These are phyloP conservation scores for Zopfia rhizophila DNA, from an alignment of 2,329 filamentous ascomycete genomes.

Conservation along the genomic window DNA sequence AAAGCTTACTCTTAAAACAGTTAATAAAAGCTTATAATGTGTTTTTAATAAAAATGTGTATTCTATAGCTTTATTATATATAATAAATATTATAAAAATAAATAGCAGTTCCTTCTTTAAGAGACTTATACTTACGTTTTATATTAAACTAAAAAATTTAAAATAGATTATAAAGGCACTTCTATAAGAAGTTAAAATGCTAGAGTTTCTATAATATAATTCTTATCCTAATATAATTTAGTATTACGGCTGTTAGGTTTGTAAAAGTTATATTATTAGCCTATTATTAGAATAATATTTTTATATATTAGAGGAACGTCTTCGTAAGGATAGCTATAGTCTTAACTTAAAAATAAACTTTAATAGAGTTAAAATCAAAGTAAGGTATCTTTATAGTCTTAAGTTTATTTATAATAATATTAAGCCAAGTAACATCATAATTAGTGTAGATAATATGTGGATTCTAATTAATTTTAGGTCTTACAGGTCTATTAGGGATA, in stretches of 20 bases:
- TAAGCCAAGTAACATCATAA: slow-evolving; percentile 46
- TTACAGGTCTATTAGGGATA: slow-evolving; percentile 38
- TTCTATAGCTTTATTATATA: slow-evolving; percentile 15
- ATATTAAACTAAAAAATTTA: slow-evolving; percentile 9
- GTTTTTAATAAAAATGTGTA: slow-evolving; percentile 20
- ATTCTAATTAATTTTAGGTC: slow-evolving; percentile 51
- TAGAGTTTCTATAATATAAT: slow-evolving; percentile 13
- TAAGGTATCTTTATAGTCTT: slow-evolving; percentile 18
- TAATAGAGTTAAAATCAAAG: slow-evolving; percentile 5
- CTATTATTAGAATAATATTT: slow-evolving; percentile 13
- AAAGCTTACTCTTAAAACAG: slow-evolving; percentile 15
- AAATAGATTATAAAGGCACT: slow-evolving; percentile 14
- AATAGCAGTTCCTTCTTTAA: slow-evolving; percentile 16
- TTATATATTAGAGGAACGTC: slow-evolving; percentile 6
- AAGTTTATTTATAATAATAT: slow-evolving; percentile 50
- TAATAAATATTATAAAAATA: slow-evolving; percentile 10
- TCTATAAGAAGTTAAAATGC: slow-evolving; percentile 19
- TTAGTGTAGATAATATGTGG: slow-evolving; percentile 36
- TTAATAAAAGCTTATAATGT: slow-evolving; percentile 13
- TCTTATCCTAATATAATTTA: slow-evolving; percentile 18
- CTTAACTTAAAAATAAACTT: slow-evolving; percentile 11
- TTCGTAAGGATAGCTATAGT: neutral
- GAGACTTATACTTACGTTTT: slow-evolving; percentile 15
- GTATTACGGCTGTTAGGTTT: slow-evolving; percentile 19
- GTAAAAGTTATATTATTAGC: slow-evolving; percentile 11